These are phyloP conservation scores for Nemophila menziesii DNA, from an alignment of 257 asterid species.

Conservation along the genomic window DNA sequence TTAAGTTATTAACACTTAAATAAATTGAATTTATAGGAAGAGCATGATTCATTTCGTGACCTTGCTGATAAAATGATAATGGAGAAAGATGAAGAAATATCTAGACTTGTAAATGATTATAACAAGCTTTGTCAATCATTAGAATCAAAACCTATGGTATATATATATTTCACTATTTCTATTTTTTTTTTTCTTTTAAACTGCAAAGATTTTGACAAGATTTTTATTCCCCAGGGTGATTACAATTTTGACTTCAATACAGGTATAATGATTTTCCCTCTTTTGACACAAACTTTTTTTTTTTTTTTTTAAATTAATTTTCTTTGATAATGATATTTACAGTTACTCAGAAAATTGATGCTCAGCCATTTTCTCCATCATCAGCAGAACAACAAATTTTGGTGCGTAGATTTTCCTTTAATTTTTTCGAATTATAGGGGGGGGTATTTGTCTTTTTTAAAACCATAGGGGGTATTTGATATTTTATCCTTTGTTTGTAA, in stretches of 20 bases:
- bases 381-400: conserved; percentile 94
- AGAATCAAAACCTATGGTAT: conserved; percentile 61
- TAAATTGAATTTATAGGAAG: conserved; percentile 47
- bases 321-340: conserved; percentile 9
- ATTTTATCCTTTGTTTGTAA: no score
- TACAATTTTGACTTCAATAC: conserved; percentile 27
- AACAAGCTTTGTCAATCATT: conserved; percentile 55
- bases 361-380: conserved; percentile 46
- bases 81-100: conserved; percentile 85
- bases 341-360: conserved; percentile 57
- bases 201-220: conserved; percentile 14
- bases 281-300: neutral
- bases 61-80: conserved; percentile 97
- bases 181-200: no score
- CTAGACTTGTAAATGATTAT: conserved; percentile 71
- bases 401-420: conserved; percentile 43
- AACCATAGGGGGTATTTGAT: no score
- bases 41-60: conserved; percentile 70
- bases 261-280: conserved; percentile 32
- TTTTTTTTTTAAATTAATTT: no score
- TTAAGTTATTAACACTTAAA: conserved; percentile 13
- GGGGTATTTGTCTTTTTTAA: no score
- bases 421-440: no score
- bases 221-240: conserved; percentile 40
- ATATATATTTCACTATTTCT: no score